Conservation (phyloP, 257 asterid species). For the Solanum boliviense region DNA sequence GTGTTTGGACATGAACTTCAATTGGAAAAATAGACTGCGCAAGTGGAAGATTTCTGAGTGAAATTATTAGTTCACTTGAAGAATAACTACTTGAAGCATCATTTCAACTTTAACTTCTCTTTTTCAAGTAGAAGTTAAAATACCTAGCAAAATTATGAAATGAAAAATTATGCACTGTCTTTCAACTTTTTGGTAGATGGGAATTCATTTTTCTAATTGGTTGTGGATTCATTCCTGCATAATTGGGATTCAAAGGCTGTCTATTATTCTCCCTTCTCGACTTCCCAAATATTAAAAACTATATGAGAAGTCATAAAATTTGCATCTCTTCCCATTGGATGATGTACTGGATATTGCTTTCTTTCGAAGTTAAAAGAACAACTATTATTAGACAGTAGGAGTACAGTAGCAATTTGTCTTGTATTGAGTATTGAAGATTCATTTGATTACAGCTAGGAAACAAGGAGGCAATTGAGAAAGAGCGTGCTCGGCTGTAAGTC, state of each 20-base stretch:
- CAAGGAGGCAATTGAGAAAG: conserved; percentile 65
- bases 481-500: conserved; percentile 88
- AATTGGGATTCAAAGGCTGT: neutral
- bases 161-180: neutral
- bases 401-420: neutral
- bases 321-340: neutral
- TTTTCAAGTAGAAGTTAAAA: neutral
- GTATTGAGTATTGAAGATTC: neutral
- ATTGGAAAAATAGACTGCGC: neutral
- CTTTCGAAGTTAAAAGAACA: neutral
- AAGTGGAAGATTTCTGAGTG: neutral
- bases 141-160: neutral
- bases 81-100: neutral
- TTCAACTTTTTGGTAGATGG: neutral
- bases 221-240: neutral
- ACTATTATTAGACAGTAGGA: neutral
- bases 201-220: neutral
- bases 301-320: neutral
- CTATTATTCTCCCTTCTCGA: neutral
- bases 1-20: neutral
- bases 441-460: conserved; percentile 43
- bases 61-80: neutral
- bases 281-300: neutral
- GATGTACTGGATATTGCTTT: neutral
- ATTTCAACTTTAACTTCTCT: neutral